phyloP scores from a whole-genome alignment of 164 flowering plant species.

The Buxus sempervirens region DNA sequence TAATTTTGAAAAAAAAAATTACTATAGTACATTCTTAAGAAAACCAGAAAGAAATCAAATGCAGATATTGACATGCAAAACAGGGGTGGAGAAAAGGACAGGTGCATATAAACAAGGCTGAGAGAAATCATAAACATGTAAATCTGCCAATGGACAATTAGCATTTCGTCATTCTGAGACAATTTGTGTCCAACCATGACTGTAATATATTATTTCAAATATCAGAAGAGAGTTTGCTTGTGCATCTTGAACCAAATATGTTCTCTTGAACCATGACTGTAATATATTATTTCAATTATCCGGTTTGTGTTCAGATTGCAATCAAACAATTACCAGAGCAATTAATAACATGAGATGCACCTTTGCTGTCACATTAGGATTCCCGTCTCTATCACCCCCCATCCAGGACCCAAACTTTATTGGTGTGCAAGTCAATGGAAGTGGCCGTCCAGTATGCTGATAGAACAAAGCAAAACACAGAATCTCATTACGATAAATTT shows the following conservation, averaged over 20 bases:
- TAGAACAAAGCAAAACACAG: constrained; percentile 5
- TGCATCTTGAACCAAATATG: not conserved
- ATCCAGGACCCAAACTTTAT: constrained; percentile 98
- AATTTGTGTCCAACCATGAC: not conserved
- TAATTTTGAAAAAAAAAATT: too few relatives aligned
- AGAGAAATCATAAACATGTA: not conserved
- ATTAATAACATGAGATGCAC: constrained; percentile 29
- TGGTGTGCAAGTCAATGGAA: constrained; percentile 89
- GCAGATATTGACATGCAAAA: not conserved
- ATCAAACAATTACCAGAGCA: not conserved
- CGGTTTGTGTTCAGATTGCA: not conserved
- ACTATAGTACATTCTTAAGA: not conserved
- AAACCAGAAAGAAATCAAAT: too few relatives aligned
- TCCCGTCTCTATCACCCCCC: constrained; percentile 99
- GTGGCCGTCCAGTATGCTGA: constrained; percentile 88
- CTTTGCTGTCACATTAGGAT: constrained; percentile 93
- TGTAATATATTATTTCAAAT: not conserved
- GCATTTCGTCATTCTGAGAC: too few relatives aligned
- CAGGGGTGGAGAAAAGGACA: too few relatives aligned
- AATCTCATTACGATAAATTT: constrained; percentile 7
- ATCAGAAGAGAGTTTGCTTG: not conserved
- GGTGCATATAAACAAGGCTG: not conserved
- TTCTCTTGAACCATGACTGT: too few relatives aligned
- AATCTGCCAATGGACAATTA: not conserved
- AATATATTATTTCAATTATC: too few relatives aligned